Evolutionary conservation across 2,329 filamentous ascomycete species (phyloP).

Genomic region (Microcyclospora pomicola): DNA sequence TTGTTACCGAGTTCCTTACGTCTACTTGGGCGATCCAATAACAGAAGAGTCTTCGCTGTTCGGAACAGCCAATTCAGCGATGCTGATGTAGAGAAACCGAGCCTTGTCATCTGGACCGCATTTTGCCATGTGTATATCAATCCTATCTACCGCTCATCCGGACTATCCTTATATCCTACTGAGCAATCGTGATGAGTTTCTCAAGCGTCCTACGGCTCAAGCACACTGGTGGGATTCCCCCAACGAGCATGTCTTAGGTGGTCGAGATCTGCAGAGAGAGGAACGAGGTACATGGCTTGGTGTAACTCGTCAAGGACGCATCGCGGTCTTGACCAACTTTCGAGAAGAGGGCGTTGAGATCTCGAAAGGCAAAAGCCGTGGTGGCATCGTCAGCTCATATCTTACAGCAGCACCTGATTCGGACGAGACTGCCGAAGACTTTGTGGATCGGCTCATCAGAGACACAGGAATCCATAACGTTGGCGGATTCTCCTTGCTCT

Average conservation of each 20-base stretch:
- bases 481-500: conserved; percentile 50
- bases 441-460: conserved; percentile 41
- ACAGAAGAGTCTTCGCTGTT: too few species aligned
- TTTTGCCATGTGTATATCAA: conserved; percentile 34
- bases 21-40: too few species aligned
- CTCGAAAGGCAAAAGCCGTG: conserved; percentile 38
- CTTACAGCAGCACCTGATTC: conserved; percentile 32
- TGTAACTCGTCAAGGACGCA: conserved; percentile 44
- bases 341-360: conserved; percentile 36
- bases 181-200: conserved; percentile 44
- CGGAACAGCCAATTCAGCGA: too few species aligned
- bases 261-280: conserved; percentile 46
- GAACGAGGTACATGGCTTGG: conserved; percentile 52
- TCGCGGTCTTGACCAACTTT: conserved; percentile 52
- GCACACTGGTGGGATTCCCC: conserved; percentile 48
- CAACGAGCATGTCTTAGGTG: conserved; percentile 42
- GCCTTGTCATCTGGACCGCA: too few species aligned
- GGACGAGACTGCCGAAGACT: conserved; percentile 33
- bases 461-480: conserved; percentile 42
- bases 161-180: conserved; percentile 37
- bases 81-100: too few species aligned
- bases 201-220: conserved; percentile 45
- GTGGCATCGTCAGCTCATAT: conserved; percentile 47
- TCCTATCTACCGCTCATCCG: conserved; percentile 35
- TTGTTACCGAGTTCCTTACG: too few species aligned